Conservation (phyloP, 2,329 filamentous ascomycete genomes). For the Cadophora gregata region DNA sequence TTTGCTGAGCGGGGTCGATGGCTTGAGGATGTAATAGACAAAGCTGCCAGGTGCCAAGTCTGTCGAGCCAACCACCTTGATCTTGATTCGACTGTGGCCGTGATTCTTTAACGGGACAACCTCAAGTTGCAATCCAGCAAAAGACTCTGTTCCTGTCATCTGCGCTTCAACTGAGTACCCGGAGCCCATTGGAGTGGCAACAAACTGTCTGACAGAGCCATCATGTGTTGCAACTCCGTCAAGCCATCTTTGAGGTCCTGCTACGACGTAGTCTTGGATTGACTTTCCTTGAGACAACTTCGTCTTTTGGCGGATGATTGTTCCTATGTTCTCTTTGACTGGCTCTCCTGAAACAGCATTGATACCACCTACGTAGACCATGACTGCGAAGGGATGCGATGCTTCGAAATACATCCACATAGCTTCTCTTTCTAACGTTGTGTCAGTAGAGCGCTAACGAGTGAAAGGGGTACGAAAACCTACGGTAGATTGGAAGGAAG, state of each 20-base stretch:
- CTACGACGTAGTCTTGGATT: not conserved
- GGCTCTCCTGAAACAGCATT: not conserved
- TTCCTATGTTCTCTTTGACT: not conserved
- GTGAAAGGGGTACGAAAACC: not conserved
- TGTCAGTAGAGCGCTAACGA: not conserved
- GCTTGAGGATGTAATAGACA: too few relatives aligned
- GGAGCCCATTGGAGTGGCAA: too few relatives aligned
- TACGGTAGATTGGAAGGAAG: not conserved
- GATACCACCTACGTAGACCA: not conserved
- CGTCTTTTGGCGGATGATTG: not conserved
- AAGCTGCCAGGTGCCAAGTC: too few relatives aligned
- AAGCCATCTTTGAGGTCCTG: not conserved
- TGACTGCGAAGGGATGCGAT: not conserved
- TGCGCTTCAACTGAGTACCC: not conserved
- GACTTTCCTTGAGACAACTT: not conserved
- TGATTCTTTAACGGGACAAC: not conserved
- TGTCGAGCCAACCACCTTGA: not conserved
- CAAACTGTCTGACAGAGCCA: not conserved
- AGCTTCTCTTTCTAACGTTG: not conserved
- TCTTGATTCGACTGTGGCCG: not conserved
- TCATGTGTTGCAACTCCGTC: not conserved
- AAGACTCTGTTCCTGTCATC: not conserved
- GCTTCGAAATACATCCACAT: not conserved
- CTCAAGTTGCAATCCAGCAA: not conserved
- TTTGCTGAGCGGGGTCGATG: too few relatives aligned